phyloP scores from a whole-genome alignment of 495 filamentous ascomycete genomes.

The Hyaloscypha hepaticicola region DNA sequence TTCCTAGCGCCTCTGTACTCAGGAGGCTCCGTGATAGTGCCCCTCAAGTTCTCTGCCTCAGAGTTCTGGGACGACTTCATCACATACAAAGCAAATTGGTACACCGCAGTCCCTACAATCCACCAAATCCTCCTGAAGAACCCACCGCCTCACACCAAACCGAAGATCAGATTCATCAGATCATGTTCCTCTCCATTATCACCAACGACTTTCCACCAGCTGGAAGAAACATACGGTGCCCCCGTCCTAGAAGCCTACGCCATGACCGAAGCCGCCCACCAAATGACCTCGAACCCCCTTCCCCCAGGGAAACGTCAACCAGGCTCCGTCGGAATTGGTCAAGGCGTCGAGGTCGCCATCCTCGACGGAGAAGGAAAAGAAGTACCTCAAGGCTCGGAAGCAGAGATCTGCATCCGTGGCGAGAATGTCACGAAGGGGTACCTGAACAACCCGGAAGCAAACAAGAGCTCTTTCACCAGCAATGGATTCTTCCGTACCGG shows the following conservation, averaged over 20 bases:
- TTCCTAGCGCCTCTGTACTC: constrained; percentile 72
- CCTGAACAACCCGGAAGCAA: constrained; percentile 74
- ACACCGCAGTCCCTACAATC: constrained; percentile 84
- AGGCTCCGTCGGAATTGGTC: constrained; percentile 74
- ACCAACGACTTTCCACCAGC: constrained; percentile 70
- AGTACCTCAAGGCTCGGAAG: constrained; percentile 62
- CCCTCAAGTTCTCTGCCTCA: constrained; percentile 72
- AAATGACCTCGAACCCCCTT: constrained; percentile 85
- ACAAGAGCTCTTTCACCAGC: constrained; percentile 64
- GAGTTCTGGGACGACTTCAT: constrained; percentile 80
- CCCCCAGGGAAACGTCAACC: constrained; percentile 70
- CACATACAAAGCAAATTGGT: constrained; percentile 76
- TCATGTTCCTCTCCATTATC: constrained; percentile 82
- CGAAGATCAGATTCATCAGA: constrained; percentile 79
- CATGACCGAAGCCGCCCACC: constrained; percentile 89
- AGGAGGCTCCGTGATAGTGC: constrained; percentile 72
- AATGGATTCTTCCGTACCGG: constrained; percentile 80
- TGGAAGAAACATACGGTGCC: constrained; percentile 68
- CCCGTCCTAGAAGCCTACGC: constrained; percentile 88
- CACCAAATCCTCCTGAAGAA: constrained; percentile 81
- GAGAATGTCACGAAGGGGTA: constrained; percentile 83
- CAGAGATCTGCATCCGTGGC: constrained; percentile 76
- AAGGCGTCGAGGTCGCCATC: constrained; percentile 78
- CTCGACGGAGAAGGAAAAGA: constrained; percentile 63
- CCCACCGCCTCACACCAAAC: constrained; percentile 60